Conservation (phyloP, 306 rosid species). For the Glycine soja region DNA sequence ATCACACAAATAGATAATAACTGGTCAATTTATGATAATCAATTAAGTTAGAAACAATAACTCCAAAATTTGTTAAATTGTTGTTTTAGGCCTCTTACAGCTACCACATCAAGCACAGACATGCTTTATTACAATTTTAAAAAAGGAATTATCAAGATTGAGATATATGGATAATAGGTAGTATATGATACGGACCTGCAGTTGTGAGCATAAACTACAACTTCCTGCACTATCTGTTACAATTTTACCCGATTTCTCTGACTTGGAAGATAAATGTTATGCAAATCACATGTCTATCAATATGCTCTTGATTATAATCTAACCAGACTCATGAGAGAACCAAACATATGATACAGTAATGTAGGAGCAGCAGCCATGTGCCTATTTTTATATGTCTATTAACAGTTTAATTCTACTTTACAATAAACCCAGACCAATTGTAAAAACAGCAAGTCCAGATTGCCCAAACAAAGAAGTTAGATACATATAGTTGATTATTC, state of each 20-base stretch:
- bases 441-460: conserved; percentile 20
- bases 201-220: conserved; percentile 31
- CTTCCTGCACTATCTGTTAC: conserved; percentile 12
- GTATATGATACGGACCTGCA: background rate
- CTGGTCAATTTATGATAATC: background rate
- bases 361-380: conserved; percentile 13
- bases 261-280: conserved; percentile 6
- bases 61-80: conserved; percentile 13
- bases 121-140: conserved; percentile 19
- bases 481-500: conserved; percentile 35
- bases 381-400: background rate
- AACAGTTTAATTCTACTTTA: conserved; percentile 20
- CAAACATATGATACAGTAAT: conserved; percentile 3
- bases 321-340: background rate
- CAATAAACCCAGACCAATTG: conserved; percentile 17
- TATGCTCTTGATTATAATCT: conserved; percentile 1
- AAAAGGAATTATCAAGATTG: conserved; percentile 33
- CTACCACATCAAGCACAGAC: conserved; percentile 18
- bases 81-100: conserved; percentile 27
- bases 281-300: conserved; percentile 17
- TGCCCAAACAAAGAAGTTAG: conserved; percentile 15
- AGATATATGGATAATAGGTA: conserved; percentile 4
- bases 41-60: conserved; percentile 30
- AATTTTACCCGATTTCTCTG: background rate
- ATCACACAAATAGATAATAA: background rate